Percentiles rank a stretch among this genome's conserved stretches.
Conservation (phyloP, 2,329 filamentous ascomycete genomes). For the Diaporthe caulivora region DNA sequence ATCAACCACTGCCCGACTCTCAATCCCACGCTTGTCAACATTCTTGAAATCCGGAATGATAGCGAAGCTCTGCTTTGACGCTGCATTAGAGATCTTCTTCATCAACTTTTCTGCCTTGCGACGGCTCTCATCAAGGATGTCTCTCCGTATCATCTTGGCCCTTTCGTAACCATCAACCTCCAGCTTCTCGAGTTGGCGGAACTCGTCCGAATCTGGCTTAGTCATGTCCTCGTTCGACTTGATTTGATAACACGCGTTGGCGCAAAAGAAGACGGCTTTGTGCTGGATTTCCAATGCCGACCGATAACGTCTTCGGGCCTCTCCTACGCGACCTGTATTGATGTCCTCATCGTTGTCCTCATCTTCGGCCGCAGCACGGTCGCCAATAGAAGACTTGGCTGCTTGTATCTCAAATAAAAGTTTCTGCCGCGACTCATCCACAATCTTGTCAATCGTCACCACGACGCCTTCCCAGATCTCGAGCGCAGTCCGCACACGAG, state of each 20-base stretch:
- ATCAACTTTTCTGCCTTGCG: conserved; percentile 74
- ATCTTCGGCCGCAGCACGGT: conserved; percentile 46
- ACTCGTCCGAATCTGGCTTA: conserved; percentile 75
- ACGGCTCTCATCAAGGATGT: conserved; percentile 76
- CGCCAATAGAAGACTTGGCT: conserved; percentile 45
- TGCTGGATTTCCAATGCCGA: conserved; percentile 84
- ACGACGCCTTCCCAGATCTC: conserved; percentile 75
- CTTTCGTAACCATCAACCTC: conserved; percentile 81
- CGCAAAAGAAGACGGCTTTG: conserved; percentile 85
- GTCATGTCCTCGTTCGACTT: conserved; percentile 77
- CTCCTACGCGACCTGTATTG: conserved; percentile 59
- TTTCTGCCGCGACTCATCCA: conserved; percentile 74
- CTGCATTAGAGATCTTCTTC: conserved; percentile 68
- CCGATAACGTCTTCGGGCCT: conserved; percentile 75
- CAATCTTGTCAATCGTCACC: conserved; percentile 61
- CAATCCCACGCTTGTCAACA: conserved; percentile 73
- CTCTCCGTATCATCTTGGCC: conserved; percentile 82
- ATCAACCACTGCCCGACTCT: conserved; percentile 75
- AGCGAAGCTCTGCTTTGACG: conserved; percentile 66
- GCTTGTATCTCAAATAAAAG: conserved; percentile 64
- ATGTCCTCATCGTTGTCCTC: conserved; percentile 51
- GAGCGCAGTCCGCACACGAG: conserved; percentile 75
- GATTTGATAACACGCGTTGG: conserved; percentile 86
- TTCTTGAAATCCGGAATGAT: conserved; percentile 72
- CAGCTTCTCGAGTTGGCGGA: conserved; percentile 72